phyloP scores from a whole-genome alignment of 2,329 filamentous ascomycete species.

The Penicillium sp. region DNA sequence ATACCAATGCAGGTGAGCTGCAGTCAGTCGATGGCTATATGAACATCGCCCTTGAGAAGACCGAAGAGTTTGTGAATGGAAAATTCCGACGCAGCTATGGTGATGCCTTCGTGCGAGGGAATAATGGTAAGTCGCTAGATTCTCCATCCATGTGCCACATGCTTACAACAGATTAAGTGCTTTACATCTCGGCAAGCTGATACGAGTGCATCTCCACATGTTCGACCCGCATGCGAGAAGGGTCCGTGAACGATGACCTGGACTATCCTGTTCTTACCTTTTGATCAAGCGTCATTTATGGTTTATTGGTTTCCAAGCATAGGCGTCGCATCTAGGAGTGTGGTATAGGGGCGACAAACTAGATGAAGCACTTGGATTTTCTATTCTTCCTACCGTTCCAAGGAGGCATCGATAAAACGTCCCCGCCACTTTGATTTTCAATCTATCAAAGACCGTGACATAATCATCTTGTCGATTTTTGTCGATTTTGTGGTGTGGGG shows the following conservation, averaged over 20 bases:
- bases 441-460: background rate
- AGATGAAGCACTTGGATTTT: background rate
- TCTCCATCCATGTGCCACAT: background rate
- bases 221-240: background rate
- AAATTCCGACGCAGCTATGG: conserved; percentile 79
- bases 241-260: background rate
- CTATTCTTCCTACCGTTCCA: background rate
- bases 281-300: background rate
- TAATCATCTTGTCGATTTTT: background rate
- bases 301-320: background rate
- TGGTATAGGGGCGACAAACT: background rate
- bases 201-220: background rate
- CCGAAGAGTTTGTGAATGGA: conserved; percentile 85
- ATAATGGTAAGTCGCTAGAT: conserved; percentile 69
- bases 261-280: background rate
- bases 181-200: conserved; percentile 42
- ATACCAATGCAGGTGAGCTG: conserved; percentile 67
- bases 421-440: background rate
- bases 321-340: background rate
- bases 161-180: conserved; percentile 19
- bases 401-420: background rate
- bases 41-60: conserved; percentile 98
- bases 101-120: conserved; percentile 92
- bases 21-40: conserved; percentile 99
- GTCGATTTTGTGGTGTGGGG: background rate